Percentiles rank a stretch among this genome's conserved stretches.
phyloP scores from a whole-genome alignment of 192 early-diverging fungal species.

The Entomortierella beljakovae region DNA sequence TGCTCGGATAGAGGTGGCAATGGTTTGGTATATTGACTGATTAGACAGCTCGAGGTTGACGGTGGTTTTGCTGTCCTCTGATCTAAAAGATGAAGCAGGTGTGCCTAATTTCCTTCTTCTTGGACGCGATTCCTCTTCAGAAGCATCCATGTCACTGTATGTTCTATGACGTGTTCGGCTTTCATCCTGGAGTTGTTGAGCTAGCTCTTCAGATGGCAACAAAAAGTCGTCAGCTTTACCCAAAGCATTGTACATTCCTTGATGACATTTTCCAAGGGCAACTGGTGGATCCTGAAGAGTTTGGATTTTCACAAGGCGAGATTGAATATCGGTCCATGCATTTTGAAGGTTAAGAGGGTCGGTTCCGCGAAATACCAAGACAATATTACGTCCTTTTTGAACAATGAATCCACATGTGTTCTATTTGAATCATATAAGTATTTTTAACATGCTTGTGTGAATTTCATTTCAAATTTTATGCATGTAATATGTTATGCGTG shows the following conservation, averaged over 20 bases:
- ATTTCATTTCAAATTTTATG: not conserved
- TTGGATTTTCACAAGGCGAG: slow-evolving; percentile 35
- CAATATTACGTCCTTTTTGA: slow-evolving; percentile 65
- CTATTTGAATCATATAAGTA: slow-evolving; percentile 17
- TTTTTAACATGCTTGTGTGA: not conserved
- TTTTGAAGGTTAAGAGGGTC: slow-evolving; percentile 69
- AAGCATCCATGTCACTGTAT: slow-evolving; percentile 20
- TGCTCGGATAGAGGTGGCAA: slow-evolving; percentile 56
- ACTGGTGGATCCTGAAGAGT: slow-evolving; percentile 35
- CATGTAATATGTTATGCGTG: not conserved
- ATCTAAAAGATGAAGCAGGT: slow-evolving; percentile 45
- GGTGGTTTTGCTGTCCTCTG: slow-evolving; percentile 29
- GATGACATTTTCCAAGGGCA: slow-evolving; percentile 61
- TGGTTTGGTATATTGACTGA: slow-evolving; percentile 58
- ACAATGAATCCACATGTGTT: slow-evolving; percentile 65
- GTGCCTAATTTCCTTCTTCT: not conserved
- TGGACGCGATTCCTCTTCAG: slow-evolving; percentile 14
- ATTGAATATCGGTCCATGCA: slow-evolving; percentile 63
- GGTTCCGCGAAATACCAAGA: slow-evolving; percentile 66
- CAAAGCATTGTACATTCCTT: slow-evolving; percentile 65
- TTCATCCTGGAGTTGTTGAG: slow-evolving; percentile 40
- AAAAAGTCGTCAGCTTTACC: slow-evolving; percentile 49
- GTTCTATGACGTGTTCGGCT: slow-evolving; percentile 19
- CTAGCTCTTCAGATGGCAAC: slow-evolving; percentile 37
- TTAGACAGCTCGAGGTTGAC: slow-evolving; percentile 59